phyloP scores from a whole-genome alignment of 2,329 filamentous ascomycete genomes.

The Diplodia corticola region DNA sequence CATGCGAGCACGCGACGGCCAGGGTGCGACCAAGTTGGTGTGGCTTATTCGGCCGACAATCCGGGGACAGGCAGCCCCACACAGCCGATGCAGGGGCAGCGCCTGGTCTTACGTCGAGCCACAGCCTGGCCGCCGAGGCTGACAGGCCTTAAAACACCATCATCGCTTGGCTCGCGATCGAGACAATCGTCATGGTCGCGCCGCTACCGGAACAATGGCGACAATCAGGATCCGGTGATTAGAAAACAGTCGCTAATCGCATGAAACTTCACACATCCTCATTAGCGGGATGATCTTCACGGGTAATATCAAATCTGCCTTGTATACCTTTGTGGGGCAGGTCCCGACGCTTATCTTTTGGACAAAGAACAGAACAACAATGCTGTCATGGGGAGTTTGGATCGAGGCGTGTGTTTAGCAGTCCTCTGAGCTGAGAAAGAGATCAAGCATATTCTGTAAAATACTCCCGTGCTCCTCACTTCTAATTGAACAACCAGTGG shows the following conservation, averaged over 20 bases:
- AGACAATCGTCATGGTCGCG: not conserved
- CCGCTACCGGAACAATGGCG: not conserved
- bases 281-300: not conserved
- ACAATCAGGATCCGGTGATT: not conserved
- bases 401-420: too few relatives aligned
- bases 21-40: not conserved
- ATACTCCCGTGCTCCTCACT: too few relatives aligned
- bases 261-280: not conserved
- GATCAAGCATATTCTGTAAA: too few relatives aligned
- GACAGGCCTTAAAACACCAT: not conserved
- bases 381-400: too few relatives aligned
- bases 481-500: too few relatives aligned
- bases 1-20: not conserved
- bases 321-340: too few relatives aligned
- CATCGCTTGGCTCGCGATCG: not conserved
- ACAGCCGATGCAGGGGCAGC: not conserved
- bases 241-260: not conserved
- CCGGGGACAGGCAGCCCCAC: not conserved
- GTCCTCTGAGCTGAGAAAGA: too few relatives aligned
- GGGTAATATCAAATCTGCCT: too few relatives aligned
- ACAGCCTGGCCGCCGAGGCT: not conserved
- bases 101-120: not conserved
- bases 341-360: too few relatives aligned
- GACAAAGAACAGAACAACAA: too few relatives aligned
- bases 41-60: not conserved